Base-by-base conservation (phyloP, 495 filamentous ascomycete species). In the Extremus antarcticus region DNA sequence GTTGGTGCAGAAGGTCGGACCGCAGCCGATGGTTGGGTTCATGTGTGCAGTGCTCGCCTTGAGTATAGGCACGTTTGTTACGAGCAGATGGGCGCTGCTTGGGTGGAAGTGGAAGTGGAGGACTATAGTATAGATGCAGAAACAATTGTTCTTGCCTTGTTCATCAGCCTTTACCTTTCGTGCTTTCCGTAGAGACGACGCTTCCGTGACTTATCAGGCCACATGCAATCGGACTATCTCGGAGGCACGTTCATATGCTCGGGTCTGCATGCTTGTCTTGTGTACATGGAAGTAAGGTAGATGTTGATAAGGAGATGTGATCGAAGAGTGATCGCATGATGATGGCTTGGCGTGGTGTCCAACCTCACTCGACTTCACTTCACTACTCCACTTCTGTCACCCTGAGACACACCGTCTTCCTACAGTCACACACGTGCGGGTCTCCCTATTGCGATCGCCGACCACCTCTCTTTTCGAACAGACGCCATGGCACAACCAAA, bases 61-160 rank as follows among this genome's bases (percentile, higher is more conserved):
- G 23, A 38, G 47, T n/a, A 50, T 50, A 11, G 21, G 15, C 2
- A 32, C 47, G 2, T 29, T 50, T 50, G 47, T 38, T 9, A 15
- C 24, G 23, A 32, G 47, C 35, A 10, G 47, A 32, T 50, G 47
- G 47, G 47, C 22, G 23, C 24, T 25, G 23, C 22, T 50, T n/a
- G 47, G 47, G 47, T 22, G 47, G 47, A 50, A 38, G 24, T 50
- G 47, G 47, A 50, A 32, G 25, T 50, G 23, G 47, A 50, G 9
- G 15, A 20, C 25, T 9, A 50, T 50, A 29, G 47, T 50, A 19
- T 50, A 45, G 41, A n/a, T 45, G 17, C 29, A 35, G 4, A 35
- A 7, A 4, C 13, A 4, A 13, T 35, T 13, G 29, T 35, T 35
- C 7, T 13, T 35, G 4, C 29, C 7, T 35, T 35, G 13, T 7